Evolutionary conservation across 805 yeast species (phyloP).

Genomic region (Yarrowia bubula): DNA sequence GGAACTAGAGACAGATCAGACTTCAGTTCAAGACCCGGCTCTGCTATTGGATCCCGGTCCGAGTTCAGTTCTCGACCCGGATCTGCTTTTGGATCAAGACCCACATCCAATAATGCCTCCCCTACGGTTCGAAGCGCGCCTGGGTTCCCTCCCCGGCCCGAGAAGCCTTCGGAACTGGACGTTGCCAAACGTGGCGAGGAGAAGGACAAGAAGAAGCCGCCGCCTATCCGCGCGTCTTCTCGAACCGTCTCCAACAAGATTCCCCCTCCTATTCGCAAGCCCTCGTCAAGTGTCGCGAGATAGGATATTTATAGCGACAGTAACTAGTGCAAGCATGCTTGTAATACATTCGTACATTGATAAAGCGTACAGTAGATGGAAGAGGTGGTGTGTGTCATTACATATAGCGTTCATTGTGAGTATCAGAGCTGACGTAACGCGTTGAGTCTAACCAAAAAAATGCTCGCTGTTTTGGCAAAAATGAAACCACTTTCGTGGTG

Average conservation of each 20-base stretch:
- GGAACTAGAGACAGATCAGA: neutral
- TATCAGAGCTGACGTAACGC: too few relatives aligned
- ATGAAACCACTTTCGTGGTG: neutral
- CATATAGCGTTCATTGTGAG: too few relatives aligned
- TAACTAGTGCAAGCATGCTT: too few relatives aligned
- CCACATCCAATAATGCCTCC: neutral
- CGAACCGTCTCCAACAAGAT: slow-evolving; percentile 29
- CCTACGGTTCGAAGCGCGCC: slow-evolving; percentile 2
- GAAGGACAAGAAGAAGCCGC: slow-evolving; percentile 22
- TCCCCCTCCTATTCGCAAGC: slow-evolving; percentile 25
- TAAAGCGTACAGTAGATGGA: too few relatives aligned
- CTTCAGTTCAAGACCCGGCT: neutral
- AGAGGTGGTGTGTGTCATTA: too few relatives aligned
- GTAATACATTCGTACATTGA: too few relatives aligned
- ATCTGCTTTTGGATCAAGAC: neutral
- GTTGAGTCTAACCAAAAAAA: too few relatives aligned
- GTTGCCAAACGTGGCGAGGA: slow-evolving; percentile 18
- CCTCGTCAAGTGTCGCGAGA: slow-evolving; percentile 18
- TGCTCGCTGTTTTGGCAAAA: too few relatives aligned
- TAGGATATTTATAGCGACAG: slow-evolving; percentile 10
- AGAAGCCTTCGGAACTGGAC: slow-evolving; percentile 8
- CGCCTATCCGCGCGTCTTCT: slow-evolving; percentile 32
- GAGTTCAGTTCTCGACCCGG: neutral
- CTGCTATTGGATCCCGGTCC: neutral
- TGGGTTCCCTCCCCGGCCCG: slow-evolving; percentile 3